Conservation (phyloP, 768 basidiomycete genomes). For the Thelephora aurantiotincta region DNA sequence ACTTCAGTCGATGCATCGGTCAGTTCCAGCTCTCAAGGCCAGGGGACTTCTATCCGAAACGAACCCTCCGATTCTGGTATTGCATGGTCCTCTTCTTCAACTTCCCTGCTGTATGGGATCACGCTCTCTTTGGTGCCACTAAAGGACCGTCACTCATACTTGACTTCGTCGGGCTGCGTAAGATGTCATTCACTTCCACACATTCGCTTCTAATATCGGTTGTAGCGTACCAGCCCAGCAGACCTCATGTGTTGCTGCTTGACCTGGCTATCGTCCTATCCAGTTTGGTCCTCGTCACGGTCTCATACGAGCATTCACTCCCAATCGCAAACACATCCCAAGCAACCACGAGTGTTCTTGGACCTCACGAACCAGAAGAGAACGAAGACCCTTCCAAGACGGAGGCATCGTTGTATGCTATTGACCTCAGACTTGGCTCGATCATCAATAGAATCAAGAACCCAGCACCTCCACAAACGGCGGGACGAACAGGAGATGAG, state of each 20-base stretch:
- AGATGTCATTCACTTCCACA: constrained; percentile 10
- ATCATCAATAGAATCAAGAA: constrained; percentile 43
- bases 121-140: constrained; percentile 34
- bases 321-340: constrained; percentile 23
- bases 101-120: constrained; percentile 43
- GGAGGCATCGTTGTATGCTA: constrained; percentile 25
- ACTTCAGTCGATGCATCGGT: constrained; percentile 36
- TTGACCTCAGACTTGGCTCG: constrained; percentile 46
- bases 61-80: constrained; percentile 60
- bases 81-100: constrained; percentile 44
- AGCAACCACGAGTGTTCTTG: constrained; percentile 27
- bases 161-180: constrained; percentile 71
- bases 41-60: constrained; percentile 46
- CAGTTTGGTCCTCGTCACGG: constrained; percentile 50
- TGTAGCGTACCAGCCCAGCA: constrained; percentile 40
- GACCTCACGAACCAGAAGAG: constrained; percentile 14
- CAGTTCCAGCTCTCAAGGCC: constrained; percentile 59
- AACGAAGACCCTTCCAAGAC: constrained; percentile 10
- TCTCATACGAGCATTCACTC: constrained; percentile 51
- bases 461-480: constrained; percentile 25
- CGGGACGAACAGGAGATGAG: neutral
- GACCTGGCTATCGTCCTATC: constrained; percentile 55
- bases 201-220: neutral
- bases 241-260: constrained; percentile 45
- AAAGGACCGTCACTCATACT: constrained; percentile 54